These are phyloP conservation scores for Aspergillus olivimuriae DNA, from an alignment of 495 filamentous ascomycete species.

Conservation along the genomic window DNA sequence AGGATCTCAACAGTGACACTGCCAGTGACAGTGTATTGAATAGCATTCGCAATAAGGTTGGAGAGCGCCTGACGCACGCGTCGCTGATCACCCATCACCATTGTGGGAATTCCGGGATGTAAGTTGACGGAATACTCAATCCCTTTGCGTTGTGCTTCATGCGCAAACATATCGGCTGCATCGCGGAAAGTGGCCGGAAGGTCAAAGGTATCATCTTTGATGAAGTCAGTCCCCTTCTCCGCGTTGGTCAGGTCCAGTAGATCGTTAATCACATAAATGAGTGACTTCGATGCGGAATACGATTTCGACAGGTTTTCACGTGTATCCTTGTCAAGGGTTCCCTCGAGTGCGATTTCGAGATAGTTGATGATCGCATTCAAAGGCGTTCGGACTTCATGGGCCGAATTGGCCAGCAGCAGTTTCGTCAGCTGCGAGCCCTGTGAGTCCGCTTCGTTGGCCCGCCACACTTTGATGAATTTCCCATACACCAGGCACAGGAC, in stretches of 20 bases:
- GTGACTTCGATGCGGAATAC: conserved; percentile 87
- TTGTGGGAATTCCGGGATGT: conserved; percentile 60
- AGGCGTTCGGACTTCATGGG: conserved; percentile 91
- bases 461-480: conserved; percentile 89
- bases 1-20: conserved; percentile 64
- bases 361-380: conserved; percentile 97
- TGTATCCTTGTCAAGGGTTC: conserved; percentile 72
- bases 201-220: conserved; percentile 80
- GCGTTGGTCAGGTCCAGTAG: conserved; percentile 86
- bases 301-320: conserved; percentile 73
- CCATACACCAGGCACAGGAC: conserved; percentile 88
- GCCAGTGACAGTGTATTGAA: conserved; percentile 72
- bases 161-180: conserved; percentile 65
- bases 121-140: conserved; percentile 61
- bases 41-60: conserved; percentile 80
- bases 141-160: conserved; percentile 69
- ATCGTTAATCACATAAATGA: conserved; percentile 96
- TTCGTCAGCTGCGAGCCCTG: conserved; percentile 77
- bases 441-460: conserved; percentile 81
- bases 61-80: conserved; percentile 73
- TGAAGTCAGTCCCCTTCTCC: conserved; percentile 72
- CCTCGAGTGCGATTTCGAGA: conserved; percentile 88
- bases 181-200: conserved; percentile 65
- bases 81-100: conserved; percentile 73
- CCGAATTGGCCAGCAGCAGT: conserved; percentile 82